A percentile compares a stretch with the other conserved stretches of the same genome.
Conservation (phyloP, 2,329 filamentous ascomycete species). For the Blastomyces emzantsi region DNA sequence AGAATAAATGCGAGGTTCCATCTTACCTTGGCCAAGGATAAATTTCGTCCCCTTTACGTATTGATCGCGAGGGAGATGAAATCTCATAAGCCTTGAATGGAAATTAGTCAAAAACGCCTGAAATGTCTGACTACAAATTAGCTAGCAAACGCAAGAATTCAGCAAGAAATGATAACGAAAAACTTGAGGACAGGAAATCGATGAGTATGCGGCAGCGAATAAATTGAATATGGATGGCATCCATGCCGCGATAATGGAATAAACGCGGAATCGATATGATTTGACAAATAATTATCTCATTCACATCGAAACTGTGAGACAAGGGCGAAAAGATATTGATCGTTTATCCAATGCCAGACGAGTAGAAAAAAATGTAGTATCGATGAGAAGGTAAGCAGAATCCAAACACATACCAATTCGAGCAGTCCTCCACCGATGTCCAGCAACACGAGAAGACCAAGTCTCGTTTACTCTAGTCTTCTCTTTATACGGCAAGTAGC, state of each 20-base stretch:
- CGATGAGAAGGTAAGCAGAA: not conserved
- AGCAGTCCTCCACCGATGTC: not conserved
- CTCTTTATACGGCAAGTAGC: not conserved
- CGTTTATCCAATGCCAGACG: not conserved
- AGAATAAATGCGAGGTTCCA: not conserved
- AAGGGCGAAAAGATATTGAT: not conserved
- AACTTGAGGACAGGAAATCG: not conserved
- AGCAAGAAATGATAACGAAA: not conserved
- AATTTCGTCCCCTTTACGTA: not conserved
- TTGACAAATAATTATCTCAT: not conserved
- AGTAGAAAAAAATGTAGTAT: not conserved
- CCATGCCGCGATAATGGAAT: not conserved
- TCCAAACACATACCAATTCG: constrained; percentile 2
- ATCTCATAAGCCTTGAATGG: not conserved
- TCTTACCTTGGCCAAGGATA: not conserved
- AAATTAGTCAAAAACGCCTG: not conserved
- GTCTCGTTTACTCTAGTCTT: not conserved
- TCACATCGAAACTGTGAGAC: not conserved
- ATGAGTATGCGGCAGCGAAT: not conserved
- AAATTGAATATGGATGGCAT: not conserved
- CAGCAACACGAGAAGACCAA: not conserved
- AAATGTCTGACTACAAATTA: not conserved
- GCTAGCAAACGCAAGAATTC: not conserved
- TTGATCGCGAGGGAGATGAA: not conserved
- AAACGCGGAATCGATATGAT: not conserved